Evolutionary conservation across 345 rosid genomes (phyloP).

Genomic region (Acer yangbiense): DNA sequence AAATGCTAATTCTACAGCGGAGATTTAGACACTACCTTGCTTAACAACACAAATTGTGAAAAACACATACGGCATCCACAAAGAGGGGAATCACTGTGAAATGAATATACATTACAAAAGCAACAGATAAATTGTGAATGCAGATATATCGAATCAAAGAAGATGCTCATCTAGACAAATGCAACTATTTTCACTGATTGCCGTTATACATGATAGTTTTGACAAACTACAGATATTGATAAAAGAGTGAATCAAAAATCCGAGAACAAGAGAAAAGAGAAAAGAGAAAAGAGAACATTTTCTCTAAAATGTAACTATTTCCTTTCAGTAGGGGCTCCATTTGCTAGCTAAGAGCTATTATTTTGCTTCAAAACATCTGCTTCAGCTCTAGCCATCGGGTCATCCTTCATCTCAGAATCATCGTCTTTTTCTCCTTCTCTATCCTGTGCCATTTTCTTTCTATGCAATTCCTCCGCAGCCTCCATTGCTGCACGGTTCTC

Average conservation of each 20-base stretch:
- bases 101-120: not conserved
- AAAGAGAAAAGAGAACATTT: not conserved
- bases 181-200: not conserved
- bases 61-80: too few relatives aligned
- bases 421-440: slow-evolving; percentile 93
- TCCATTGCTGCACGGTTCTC: slow-evolving; percentile 84
- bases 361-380: slow-evolving; percentile 54
- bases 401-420: slow-evolving; percentile 59
- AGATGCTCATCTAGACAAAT: not conserved
- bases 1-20: too few relatives aligned
- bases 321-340: not conserved
- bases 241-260: not conserved
- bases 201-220: not conserved
- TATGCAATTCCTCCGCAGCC: slow-evolving; percentile 89
- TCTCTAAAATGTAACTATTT: not conserved
- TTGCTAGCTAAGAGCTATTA: slow-evolving; percentile 23
- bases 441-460: slow-evolving; percentile 82
- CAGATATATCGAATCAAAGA: not conserved
- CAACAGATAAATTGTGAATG: not conserved
- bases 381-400: slow-evolving; percentile 84
- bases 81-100: too few relatives aligned
- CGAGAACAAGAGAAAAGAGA: not conserved
- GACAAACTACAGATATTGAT: not conserved
- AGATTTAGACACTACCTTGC: too few relatives aligned
- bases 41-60: too few relatives aligned